Conservation (phyloP, 2,329 filamentous ascomycete genomes). For the Incumbomyces delicatus region DNA sequence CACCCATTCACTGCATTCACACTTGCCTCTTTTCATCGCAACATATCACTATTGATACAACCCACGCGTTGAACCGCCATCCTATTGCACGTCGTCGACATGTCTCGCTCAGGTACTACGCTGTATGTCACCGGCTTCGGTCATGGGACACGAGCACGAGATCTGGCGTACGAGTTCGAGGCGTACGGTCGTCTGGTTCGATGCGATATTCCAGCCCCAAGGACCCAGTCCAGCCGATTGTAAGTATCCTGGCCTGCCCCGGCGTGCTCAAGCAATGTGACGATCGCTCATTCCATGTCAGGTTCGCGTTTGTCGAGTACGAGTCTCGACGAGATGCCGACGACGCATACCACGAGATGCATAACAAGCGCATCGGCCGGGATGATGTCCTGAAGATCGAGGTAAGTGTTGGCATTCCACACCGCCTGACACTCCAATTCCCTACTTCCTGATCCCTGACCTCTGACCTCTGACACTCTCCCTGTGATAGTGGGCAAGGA, state of each 20-base stretch:
- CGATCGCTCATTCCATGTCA: conserved; percentile 32
- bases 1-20: too few relatives aligned
- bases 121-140: conserved; percentile 99
- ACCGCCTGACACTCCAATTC: too few relatives aligned
- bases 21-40: too few relatives aligned
- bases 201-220: conserved; percentile 93
- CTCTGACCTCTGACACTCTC: too few relatives aligned
- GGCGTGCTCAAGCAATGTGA: conserved; percentile 18
- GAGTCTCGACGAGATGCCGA: conserved; percentile 97
- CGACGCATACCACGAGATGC: conserved; percentile 99
- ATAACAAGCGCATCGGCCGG: conserved; percentile 94
- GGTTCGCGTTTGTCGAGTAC: conserved; percentile 98
- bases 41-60: too few relatives aligned
- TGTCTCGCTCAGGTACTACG: conserved; percentile 68
- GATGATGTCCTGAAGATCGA: conserved; percentile 97
- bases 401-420: conserved; percentile 45
- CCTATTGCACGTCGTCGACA: background rate
- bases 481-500: conserved; percentile 75
- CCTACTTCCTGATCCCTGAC: too few relatives aligned
- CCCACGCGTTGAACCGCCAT: too few relatives aligned
- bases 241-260: conserved; percentile 54
- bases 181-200: conserved; percentile 97
- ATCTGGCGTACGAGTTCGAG: conserved; percentile 99
- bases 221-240: conserved; percentile 89
- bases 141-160: conserved; percentile 94